Percentiles rank a stretch among this genome's conserved stretches.
Evolutionary conservation across 2,329 filamentous ascomycete genomes (phyloP).

Genomic region (Aspergillus sp.): DNA sequence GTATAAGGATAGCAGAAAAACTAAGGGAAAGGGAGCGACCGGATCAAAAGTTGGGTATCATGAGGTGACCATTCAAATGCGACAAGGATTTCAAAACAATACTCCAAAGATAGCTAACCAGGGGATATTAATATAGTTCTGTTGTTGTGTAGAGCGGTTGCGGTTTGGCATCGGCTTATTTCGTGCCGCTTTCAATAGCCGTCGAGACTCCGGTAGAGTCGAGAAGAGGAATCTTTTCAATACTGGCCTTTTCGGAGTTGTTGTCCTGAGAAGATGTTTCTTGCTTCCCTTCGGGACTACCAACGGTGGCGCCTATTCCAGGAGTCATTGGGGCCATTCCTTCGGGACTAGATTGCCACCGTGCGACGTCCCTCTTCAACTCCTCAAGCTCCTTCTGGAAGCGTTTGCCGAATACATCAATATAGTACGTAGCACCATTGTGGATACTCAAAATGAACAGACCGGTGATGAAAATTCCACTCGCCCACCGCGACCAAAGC

Average conservation of each 20-base stretch:
- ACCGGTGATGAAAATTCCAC: conserved; percentile 69
- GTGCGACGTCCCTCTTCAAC: conserved; percentile 82
- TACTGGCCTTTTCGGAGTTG: conserved; percentile 25
- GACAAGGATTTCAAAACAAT: conserved; percentile 1
- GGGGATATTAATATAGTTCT: background rate
- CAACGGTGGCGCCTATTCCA: conserved; percentile 23
- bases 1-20: background rate
- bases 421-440: conserved; percentile 96
- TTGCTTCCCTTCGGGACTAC: conserved; percentile 18
- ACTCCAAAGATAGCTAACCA: conserved; percentile 5
- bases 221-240: conserved; percentile 39
- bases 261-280: conserved; percentile 15
- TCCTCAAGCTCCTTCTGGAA: conserved; percentile 96
- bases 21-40: conserved; percentile 7
- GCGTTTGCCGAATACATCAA: conserved; percentile 93
- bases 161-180: background rate
- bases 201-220: conserved; percentile 32
- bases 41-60: conserved; percentile 17
- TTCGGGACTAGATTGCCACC: conserved; percentile 66
- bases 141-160: background rate
- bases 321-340: conserved; percentile 32
- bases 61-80: conserved; percentile 6
- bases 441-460: conserved; percentile 96
- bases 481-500: conserved; percentile 86
- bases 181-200: conserved; percentile 19